Evolutionary conservation across 2,329 filamentous ascomycete genomes (phyloP).

Genomic region (Sodiomyces alkalinus): DNA sequence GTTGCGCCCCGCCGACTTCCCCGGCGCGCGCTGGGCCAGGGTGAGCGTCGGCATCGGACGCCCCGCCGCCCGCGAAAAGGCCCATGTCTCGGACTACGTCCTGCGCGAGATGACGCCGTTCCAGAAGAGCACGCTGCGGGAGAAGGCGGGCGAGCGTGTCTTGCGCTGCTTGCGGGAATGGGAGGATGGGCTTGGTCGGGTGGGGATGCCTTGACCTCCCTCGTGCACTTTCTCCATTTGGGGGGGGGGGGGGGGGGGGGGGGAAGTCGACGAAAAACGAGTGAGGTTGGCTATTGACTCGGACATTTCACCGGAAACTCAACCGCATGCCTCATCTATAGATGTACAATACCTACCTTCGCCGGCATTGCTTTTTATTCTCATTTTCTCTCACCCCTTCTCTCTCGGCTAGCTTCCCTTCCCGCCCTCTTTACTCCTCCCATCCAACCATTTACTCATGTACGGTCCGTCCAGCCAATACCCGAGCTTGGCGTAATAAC

Average conservation of each 20-base stretch:
- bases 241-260: too few species aligned
- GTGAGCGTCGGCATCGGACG: constrained; percentile 82
- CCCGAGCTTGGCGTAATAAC: constrained; percentile 85
- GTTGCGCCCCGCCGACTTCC: constrained; percentile 26
- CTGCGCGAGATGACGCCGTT: constrained; percentile 46
- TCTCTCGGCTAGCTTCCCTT: too few species aligned
- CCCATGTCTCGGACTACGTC: constrained; percentile 63
- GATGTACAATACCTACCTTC: too few species aligned
- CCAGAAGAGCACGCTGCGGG: constrained; percentile 36
- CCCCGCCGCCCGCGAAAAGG: constrained; percentile 50
- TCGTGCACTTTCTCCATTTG: too few species aligned
- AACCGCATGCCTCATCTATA: too few species aligned
- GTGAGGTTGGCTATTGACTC: too few species aligned
- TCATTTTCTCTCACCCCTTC: too few species aligned
- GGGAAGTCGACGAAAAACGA: too few species aligned
- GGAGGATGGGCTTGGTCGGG: constrained; percentile 22
- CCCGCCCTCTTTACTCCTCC: constrained; percentile 12
- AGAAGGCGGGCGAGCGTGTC: constrained; percentile 35
- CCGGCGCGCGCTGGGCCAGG: constrained; percentile 31
- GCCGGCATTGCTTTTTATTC: too few species aligned
- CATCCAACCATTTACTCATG: constrained; percentile 52
- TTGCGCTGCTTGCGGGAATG: constrained; percentile 32
- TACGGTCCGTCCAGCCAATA: constrained; percentile 91
- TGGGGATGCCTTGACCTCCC: too few species aligned
- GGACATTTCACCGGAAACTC: too few species aligned